Conservation (phyloP, 176 grass and related monocot species). For the Musa troglodytarum region DNA sequence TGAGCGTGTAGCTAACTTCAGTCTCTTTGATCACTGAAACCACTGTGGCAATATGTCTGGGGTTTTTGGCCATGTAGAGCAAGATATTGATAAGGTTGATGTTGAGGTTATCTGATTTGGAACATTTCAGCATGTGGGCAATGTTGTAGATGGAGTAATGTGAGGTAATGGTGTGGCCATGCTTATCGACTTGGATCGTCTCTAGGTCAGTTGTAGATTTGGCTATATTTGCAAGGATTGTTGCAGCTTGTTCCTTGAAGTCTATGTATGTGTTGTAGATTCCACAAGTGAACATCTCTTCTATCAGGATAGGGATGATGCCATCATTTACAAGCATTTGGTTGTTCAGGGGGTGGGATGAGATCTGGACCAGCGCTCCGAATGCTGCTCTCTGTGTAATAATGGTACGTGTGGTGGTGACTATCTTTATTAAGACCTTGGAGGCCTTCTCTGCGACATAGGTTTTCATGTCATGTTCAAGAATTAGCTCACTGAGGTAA, state of each 20-base stretch:
- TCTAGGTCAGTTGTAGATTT: constrained; percentile 48
- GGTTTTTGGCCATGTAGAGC: constrained; percentile 32
- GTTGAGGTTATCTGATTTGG: constrained; percentile 57
- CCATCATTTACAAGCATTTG: constrained; percentile 43
- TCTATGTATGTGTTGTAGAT: constrained; percentile 47
- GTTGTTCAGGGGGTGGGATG: constrained; percentile 52
- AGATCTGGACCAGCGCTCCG: constrained; percentile 67
- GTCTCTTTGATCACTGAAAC: constrained; percentile 70
- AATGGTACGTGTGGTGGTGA: constrained; percentile 30
- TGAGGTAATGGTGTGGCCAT: constrained; percentile 78
- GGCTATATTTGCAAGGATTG: constrained; percentile 63
- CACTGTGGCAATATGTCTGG: constrained; percentile 49
- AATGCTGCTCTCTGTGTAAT: constrained; percentile 54
- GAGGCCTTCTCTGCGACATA: constrained; percentile 47
- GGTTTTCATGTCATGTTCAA: constrained; percentile 73
- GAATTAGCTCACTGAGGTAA: constrained; percentile 70
- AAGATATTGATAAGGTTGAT: constrained; percentile 54
- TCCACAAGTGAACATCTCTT: constrained; percentile 56
- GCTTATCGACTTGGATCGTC: constrained; percentile 54
- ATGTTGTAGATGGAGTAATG: constrained; percentile 90
- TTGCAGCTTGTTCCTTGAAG: constrained; percentile 50
- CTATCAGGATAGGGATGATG: constrained; percentile 49
- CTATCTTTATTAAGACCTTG: constrained; percentile 65
- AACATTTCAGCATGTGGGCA: constrained; percentile 65
- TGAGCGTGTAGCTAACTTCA: constrained; percentile 36